Percentiles rank a stretch among this genome's conserved stretches.
These are phyloP conservation scores for Croton laevigatus DNA, from an alignment of 441 rosid genomes.

Conservation along the genomic window DNA sequence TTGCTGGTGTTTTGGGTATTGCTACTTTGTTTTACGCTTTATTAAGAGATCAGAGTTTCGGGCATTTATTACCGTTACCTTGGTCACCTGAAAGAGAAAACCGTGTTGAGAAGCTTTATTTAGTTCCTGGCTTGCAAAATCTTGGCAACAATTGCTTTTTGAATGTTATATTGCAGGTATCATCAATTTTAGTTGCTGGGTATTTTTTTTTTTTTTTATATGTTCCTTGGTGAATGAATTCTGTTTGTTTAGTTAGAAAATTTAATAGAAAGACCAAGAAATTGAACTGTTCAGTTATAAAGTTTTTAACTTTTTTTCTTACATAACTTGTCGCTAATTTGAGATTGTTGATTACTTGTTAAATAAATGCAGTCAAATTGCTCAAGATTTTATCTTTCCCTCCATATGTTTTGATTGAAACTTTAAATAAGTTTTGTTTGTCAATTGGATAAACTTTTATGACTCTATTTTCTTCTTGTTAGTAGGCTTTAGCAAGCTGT, in stretches of 20 bases:
- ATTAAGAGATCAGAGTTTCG: slow-evolving; percentile 38
- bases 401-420: background rate
- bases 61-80: slow-evolving; percentile 22
- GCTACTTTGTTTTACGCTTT: slow-evolving; percentile 50
- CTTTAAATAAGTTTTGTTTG: background rate
- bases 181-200: slow-evolving; percentile 15
- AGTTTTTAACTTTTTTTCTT: background rate
- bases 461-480: slow-evolving; percentile 7
- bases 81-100: slow-evolving; percentile 28
- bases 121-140: slow-evolving; percentile 80
- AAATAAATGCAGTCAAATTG: background rate
- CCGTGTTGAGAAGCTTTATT: slow-evolving; percentile 24
- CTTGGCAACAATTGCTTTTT: slow-evolving; percentile 83
- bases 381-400: background rate
- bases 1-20: slow-evolving; percentile 46
- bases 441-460: background rate
- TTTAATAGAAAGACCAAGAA: background rate
- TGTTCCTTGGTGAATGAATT: background rate
- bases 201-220: background rate
- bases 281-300: background rate
- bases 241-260: background rate
- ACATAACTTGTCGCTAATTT: background rate
- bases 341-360: background rate
- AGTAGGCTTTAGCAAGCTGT: slow-evolving; percentile 82
- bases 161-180: slow-evolving; percentile 81